Conservation (phyloP, 2,329 filamentous ascomycete species). For the Neonectria sp. region DNA sequence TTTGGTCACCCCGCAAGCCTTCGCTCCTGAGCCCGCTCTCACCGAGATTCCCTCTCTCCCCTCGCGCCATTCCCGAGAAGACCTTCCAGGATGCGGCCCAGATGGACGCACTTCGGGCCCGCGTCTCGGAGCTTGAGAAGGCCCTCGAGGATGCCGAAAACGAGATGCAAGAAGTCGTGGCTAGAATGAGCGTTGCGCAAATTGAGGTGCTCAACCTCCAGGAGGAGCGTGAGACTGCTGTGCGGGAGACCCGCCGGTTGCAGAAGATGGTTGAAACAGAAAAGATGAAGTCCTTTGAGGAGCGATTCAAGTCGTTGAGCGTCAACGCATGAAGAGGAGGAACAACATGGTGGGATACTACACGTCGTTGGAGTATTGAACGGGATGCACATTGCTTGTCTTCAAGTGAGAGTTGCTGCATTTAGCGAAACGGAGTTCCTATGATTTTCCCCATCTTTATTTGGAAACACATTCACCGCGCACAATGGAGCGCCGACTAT, state of each 20-base stretch:
- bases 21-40: slow-evolving; percentile 55
- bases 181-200: slow-evolving; percentile 85
- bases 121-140: slow-evolving; percentile 88
- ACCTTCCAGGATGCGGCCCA: slow-evolving; percentile 81
- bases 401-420: slow-evolving; percentile 46
- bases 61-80: slow-evolving; percentile 71
- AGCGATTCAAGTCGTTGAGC: slow-evolving; percentile 55
- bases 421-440: slow-evolving; percentile 58
- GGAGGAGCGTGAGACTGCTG: slow-evolving; percentile 80
- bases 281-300: slow-evolving; percentile 67
- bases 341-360: slow-evolving; percentile 21
- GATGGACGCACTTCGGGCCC: slow-evolving; percentile 81
- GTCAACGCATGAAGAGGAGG: slow-evolving; percentile 40
- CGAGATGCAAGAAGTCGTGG: slow-evolving; percentile 87
- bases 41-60: slow-evolving; percentile 53
- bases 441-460: slow-evolving; percentile 44
- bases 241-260: slow-evolving; percentile 78
- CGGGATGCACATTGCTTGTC: slow-evolving; percentile 36
- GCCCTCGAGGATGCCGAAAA: slow-evolving; percentile 72
- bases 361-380: slow-evolving; percentile 29
- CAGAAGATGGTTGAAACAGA: slow-evolving; percentile 77
- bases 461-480: slow-evolving; percentile 32
- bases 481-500: slow-evolving; percentile 25
- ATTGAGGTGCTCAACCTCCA: slow-evolving; percentile 88
- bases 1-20: slow-evolving; percentile 50